These are phyloP conservation scores for Aspergillus costaricaensis DNA, from an alignment of 2,329 filamentous ascomycete species.

Conservation along the genomic window DNA sequence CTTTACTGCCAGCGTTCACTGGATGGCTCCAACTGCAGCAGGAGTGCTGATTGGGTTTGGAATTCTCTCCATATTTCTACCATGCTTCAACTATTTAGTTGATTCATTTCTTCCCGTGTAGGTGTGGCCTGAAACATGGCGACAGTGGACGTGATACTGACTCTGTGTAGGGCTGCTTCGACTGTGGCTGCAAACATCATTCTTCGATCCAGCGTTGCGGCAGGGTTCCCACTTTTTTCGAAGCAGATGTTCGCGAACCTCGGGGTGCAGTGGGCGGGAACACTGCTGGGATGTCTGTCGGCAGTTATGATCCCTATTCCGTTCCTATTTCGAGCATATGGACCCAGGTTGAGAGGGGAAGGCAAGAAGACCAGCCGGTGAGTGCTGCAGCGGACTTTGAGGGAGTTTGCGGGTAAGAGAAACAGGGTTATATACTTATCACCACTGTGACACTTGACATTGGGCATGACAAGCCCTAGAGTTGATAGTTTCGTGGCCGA, in stretches of 20 bases:
- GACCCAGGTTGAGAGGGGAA: conserved; percentile 26
- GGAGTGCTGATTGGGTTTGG: conserved; percentile 59
- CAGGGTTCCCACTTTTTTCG: conserved; percentile 41
- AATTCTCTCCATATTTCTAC: conserved; percentile 58
- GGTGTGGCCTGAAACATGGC: conserved; percentile 3
- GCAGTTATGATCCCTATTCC: conserved; percentile 42
- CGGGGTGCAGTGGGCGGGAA: conserved; percentile 42
- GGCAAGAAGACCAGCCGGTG: neutral
- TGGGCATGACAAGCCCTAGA: too few species aligned
- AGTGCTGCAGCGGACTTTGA: neutral
- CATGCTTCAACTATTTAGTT: conserved; percentile 60
- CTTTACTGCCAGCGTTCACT: conserved; percentile 45
- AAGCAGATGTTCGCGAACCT: conserved; percentile 42
- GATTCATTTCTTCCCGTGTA: conserved; percentile 59
- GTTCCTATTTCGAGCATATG: conserved; percentile 31
- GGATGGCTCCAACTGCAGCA: conserved; percentile 42
- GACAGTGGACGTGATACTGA: neutral
- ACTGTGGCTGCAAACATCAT: conserved; percentile 58
- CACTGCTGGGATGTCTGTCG: conserved; percentile 40
- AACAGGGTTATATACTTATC: too few species aligned
- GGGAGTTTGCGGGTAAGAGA: neutral
- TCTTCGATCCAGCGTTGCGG: conserved; percentile 37
- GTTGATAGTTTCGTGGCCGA: too few species aligned
- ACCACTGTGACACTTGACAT: too few species aligned
- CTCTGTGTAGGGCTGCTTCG: conserved; percentile 44